Conservation (phyloP, 768 basidiomycete species). For the Clavulina sp. region DNA sequence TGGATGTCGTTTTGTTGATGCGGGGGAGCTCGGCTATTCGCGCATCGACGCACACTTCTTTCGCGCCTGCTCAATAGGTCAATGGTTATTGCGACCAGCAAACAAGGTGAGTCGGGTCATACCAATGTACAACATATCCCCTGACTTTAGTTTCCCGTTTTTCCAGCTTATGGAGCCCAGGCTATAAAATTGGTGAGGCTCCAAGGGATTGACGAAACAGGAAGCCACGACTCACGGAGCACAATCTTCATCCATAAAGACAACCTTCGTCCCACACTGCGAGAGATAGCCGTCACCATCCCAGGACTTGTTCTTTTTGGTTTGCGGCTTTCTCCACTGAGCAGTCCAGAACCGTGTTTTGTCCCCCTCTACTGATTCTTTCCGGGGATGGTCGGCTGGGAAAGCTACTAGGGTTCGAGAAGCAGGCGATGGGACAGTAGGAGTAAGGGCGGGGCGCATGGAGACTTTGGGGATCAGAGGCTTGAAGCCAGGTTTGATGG, state of each 20-base stretch:
- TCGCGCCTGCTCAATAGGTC: constrained; percentile 23
- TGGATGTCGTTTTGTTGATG: too few relatives aligned
- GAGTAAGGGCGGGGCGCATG: background rate
- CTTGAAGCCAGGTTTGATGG: background rate
- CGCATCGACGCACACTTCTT: constrained; percentile 43
- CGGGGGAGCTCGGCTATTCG: constrained; percentile 14
- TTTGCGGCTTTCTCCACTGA: constrained; percentile 14
- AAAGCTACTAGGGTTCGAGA: background rate
- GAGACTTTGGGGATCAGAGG: background rate
- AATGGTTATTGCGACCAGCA: background rate
- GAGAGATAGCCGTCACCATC: constrained; percentile 18
- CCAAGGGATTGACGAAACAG: background rate
- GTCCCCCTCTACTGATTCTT: background rate
- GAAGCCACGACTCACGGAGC: constrained; percentile 10
- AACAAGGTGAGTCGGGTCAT: background rate
- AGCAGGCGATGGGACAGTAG: background rate
- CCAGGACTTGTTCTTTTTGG: constrained; percentile 20
- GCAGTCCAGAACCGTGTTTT: constrained; percentile 3
- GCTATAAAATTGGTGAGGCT: constrained; percentile 22
- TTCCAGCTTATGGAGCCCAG: constrained; percentile 48
- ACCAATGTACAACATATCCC: constrained; percentile 32
- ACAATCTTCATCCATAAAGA: constrained; percentile 12
- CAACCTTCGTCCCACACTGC: constrained; percentile 11
- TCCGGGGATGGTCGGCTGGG: background rate
- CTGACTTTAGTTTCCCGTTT: constrained; percentile 28